Conservation (phyloP, 108 stramenopile species). For the Epipyxis sp. region DNA sequence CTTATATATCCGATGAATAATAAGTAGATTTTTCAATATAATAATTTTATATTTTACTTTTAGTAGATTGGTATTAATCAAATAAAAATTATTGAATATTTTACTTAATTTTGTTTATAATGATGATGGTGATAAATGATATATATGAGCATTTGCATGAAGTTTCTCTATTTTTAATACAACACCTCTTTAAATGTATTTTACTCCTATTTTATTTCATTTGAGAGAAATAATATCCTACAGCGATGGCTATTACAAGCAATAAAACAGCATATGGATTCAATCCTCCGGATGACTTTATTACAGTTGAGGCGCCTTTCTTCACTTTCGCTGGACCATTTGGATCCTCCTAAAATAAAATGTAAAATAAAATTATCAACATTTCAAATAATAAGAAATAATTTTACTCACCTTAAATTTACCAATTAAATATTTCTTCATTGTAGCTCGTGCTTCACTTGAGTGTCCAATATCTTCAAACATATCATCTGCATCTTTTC, state of each 20-base stretch:
- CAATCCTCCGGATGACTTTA: background rate
- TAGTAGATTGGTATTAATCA: no score
- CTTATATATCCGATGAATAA: no score
- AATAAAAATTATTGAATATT: no score
- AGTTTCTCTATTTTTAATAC: no score
- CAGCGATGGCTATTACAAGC: constrained; percentile 25
- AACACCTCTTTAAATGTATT: no score
- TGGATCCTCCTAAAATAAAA: background rate
- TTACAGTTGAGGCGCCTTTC: background rate
- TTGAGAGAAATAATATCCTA: constrained; percentile 17
- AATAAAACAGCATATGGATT: constrained; percentile 5
- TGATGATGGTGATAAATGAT: no score
- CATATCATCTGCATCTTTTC: constrained; percentile 74
- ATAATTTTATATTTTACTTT: no score
- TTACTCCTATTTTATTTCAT: background rate
- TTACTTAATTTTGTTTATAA: no score
- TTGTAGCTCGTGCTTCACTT: constrained; percentile 76
- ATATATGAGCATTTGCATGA: no score
- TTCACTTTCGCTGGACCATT: background rate
- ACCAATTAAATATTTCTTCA: constrained; percentile 40
- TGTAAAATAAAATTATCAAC: no score
- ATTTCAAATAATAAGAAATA: no score
- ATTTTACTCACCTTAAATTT: constrained; percentile 6
- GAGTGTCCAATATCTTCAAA: constrained; percentile 98
- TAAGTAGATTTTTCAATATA: no score